Conservation (phyloP, 306 rosid species). For the Gleditsia sinensis region DNA sequence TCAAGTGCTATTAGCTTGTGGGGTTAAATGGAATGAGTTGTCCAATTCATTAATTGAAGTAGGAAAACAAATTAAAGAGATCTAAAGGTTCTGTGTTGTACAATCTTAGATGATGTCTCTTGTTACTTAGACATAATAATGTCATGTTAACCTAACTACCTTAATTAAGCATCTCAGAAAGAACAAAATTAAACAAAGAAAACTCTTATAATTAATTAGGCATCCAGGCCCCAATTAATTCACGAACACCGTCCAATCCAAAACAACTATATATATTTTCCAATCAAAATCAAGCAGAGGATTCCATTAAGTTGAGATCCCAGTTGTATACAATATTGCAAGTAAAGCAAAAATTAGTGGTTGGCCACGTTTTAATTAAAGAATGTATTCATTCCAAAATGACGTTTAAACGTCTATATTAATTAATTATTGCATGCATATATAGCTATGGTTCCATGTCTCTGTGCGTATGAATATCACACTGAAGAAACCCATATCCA, state of each 20-base stretch:
- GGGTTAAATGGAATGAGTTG: background rate
- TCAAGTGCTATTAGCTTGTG: background rate
- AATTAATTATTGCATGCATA: background rate
- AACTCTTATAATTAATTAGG: background rate
- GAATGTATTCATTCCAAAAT: background rate
- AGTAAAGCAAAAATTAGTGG: slow-evolving; percentile 5
- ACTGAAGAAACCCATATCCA: background rate
- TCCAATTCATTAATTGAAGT: background rate
- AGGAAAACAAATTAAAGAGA: background rate
- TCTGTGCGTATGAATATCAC: background rate
- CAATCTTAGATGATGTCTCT: slow-evolving; percentile 17
- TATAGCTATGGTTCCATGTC: background rate
- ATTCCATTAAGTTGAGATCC: background rate
- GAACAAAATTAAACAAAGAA: too few species aligned
- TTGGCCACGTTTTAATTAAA: slow-evolving; percentile 2
- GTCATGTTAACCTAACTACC: slow-evolving; percentile 29
- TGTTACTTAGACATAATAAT: slow-evolving; percentile 32
- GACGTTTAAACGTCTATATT: background rate
- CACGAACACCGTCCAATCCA: background rate
- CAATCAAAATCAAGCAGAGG: background rate
- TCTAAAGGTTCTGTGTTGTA: background rate
- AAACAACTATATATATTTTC: background rate
- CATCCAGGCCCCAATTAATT: background rate
- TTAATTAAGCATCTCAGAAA: background rate
- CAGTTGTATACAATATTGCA: background rate